These are phyloP conservation scores for Spathaspora sp. DNA, from an alignment of 1,139 yeast species.

Conservation along the genomic window DNA sequence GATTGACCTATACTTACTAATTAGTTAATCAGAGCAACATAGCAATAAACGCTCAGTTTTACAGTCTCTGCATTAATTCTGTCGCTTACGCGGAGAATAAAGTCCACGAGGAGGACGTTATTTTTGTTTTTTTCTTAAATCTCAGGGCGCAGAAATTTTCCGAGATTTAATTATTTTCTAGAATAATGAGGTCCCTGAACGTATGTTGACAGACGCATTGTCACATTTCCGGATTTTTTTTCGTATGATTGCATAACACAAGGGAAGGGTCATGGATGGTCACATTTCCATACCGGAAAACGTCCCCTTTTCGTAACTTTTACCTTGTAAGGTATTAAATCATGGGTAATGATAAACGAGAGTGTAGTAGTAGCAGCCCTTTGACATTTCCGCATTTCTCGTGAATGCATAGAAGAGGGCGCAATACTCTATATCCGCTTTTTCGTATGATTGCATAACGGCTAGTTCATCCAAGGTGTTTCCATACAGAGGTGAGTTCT, in stretches of 20 bases:
- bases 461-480: too few species aligned
- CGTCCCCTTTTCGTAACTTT: not conserved
- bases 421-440: too few species aligned
- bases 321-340: not conserved
- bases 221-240: not conserved
- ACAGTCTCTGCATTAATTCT: too few species aligned
- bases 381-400: too few species aligned
- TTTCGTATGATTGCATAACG: too few species aligned
- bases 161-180: not conserved
- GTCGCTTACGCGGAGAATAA: not conserved
- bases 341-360: not conserved
- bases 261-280: not conserved
- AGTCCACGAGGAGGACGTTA: not conserved
- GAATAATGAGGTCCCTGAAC: not conserved
- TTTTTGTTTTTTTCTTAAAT: not conserved
- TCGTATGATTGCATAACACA: not conserved
- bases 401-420: too few species aligned
- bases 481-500: too few species aligned
- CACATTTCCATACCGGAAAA: not conserved
- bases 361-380: not conserved
- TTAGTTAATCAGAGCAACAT: not conserved
- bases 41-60: not conserved
- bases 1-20: too few species aligned
- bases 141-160: not conserved
- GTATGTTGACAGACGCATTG: not conserved